Base-by-base conservation (phyloP, 345 rosid species). In the Noccaea bulbosa region DNA sequence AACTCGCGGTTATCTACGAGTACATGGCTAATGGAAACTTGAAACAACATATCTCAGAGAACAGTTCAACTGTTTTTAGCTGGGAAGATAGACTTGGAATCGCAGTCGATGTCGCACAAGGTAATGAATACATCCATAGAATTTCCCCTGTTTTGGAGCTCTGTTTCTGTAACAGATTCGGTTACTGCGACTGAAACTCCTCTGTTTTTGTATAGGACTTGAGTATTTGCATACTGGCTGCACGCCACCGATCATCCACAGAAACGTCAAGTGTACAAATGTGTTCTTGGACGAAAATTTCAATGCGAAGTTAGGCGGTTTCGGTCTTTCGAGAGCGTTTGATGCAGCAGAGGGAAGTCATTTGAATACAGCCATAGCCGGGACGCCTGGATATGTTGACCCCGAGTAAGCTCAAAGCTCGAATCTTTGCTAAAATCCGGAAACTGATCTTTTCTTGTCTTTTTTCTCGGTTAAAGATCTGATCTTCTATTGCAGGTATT, bases 251-350 rank as follows among this genome's bases (percentile, higher is more conserved):
- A 81, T 87, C 43, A 76, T 87, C 58, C 86, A 82, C n/a, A 78
- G 87, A 69, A 85, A 86, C 72, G 81, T 86, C 32, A 86, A 83
- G 72, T 70, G 87, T 33, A 79, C 82, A 65, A 86, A 86, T 71
- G 79, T 86, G 16, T 84, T 82, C 70, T 75, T 86, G 38, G 83
- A 82, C 55, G 77, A 38, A 12, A 73, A 65, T 7, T 83, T 86
- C 56, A 82, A 81, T 54, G 93, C 90, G 1, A 88, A 84, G 54
- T 70, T 88, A 46, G 78, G 88, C 0, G 90, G 87, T 38, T 88
- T 88, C 48, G 87, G 93, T 8, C 71, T 85, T 4, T 88, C 93
- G 3, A 80, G 79, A 69, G 69, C 74, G 41, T 78, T 82, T 61
- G 76, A 81, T 58, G 66, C 76, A 27, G 87, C 83, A 9, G 82